Evolutionary conservation across 2,329 filamentous ascomycete species (phyloP).

Genomic region (Botrytis paeoniae): DNA sequence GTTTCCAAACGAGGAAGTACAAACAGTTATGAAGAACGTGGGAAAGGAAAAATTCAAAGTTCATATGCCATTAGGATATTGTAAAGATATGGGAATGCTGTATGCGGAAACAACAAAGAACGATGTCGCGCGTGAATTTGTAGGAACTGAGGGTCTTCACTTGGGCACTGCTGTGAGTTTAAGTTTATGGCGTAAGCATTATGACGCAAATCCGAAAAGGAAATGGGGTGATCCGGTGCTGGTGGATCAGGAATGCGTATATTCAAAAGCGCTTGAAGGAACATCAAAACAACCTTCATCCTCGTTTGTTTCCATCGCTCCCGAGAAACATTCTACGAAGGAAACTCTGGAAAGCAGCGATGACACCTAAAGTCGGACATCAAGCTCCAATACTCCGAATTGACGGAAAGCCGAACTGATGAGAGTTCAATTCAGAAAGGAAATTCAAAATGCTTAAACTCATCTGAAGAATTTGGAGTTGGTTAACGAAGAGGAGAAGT

Average conservation of each 20-base stretch:
- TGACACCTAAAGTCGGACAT: not conserved
- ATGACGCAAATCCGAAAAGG: fast-evolving
- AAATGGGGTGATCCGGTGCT: not conserved
- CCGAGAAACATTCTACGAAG: not conserved
- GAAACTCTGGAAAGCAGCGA: not conserved
- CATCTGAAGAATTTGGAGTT: not conserved
- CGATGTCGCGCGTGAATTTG: not conserved
- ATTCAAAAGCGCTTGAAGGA: not conserved
- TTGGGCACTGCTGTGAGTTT: not conserved
- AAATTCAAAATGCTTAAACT: not conserved
- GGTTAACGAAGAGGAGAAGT: not conserved
- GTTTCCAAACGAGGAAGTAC: not conserved
- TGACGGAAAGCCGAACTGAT: not conserved
- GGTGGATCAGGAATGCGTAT: not conserved
- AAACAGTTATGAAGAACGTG: not conserved
- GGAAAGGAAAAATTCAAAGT: not conserved
- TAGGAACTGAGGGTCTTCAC: not conserved
- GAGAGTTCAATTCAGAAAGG: too few relatives aligned
- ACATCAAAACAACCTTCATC: not conserved
- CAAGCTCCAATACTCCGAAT: not conserved
- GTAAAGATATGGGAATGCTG: not conserved
- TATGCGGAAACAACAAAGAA: not conserved
- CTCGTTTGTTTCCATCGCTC: slow-evolving; percentile 1
- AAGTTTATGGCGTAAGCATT: not conserved
- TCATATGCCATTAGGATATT: not conserved